A percentile compares a stretch with the other conserved stretches of the same genome.
These are phyloP conservation scores for Allantophomopsis lycopodina DNA, from an alignment of 2,329 filamentous ascomycete species.

Conservation along the genomic window DNA sequence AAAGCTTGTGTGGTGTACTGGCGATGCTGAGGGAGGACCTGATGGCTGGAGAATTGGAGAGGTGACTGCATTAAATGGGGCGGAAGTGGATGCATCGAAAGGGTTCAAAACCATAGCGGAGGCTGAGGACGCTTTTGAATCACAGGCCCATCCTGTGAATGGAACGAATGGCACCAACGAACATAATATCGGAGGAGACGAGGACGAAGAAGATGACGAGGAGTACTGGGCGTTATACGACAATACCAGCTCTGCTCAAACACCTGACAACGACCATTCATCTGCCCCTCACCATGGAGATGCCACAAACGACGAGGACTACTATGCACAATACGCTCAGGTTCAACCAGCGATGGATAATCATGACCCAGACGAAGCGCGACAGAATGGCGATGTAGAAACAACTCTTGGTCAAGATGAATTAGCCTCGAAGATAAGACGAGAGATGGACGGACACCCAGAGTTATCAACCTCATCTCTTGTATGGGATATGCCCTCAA, in stretches of 20 bases:
- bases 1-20: conserved; percentile 55
- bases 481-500: conserved; percentile 17
- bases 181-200: conserved; percentile 3
- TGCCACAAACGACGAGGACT: conserved; percentile 41
- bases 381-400: conserved; percentile 22
- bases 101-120: conserved; percentile 39
- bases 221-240: conserved; percentile 75
- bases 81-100: conserved; percentile 39
- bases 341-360: conserved; percentile 73
- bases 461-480: conserved; percentile 3
- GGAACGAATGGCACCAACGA: not conserved
- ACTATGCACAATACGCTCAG: conserved; percentile 63
- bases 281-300: conserved; percentile 2
- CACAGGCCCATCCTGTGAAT: conserved; percentile 5
- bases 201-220: conserved; percentile 50
- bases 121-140: conserved; percentile 42
- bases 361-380: conserved; percentile 64
- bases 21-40: conserved; percentile 36
- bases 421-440: conserved; percentile 15
- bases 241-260: conserved; percentile 52
- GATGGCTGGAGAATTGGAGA: conserved; percentile 64
- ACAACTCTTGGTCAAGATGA: conserved; percentile 30
- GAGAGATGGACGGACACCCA: conserved; percentile 8
- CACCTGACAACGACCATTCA: conserved; percentile 16
- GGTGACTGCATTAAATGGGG: conserved; percentile 43